Base-by-base conservation (phyloP, 1,139 yeast genomes). In the Pichia terricola region DNA sequence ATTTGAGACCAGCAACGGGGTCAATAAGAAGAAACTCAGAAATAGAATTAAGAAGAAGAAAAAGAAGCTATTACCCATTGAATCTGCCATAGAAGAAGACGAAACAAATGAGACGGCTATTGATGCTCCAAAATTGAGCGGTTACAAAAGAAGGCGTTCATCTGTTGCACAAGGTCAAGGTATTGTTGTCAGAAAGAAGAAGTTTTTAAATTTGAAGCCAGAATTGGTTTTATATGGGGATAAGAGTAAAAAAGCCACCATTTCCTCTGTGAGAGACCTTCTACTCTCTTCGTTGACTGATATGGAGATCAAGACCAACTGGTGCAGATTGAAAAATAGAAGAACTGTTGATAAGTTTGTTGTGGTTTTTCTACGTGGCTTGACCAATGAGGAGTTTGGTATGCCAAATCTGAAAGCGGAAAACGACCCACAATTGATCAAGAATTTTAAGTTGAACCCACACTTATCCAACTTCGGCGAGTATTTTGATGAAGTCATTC, bases 311-410 rank as follows among this genome's bases (percentile, higher is more conserved):
- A 58, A 63, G 4, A 72, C 77, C 3, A 60, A 59, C 30, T 71
- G 75, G 72, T 54, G 70, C 25, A 62, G 62, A 26, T 53, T 77
- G 11, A 60, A 60, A 30, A 76, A 77, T 50, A 62, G 72, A 46
- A 53, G 57, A 4, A 59, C 68, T 2, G 62, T 79, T 5, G 60
- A 68, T 27, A 75, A 75, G 44, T 72, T 81, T 3, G 79, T 85
- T 1, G 66, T 78, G n/a, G 64, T 86, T 10, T 65, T 80, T 45
- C 72, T 77, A 3, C 87, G 91, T 0, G 95, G 95, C 0, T 58
- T 87, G 4, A 68, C 72, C n/a, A 61, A 68, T 4, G 59, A 60
- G 3, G 70, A 69, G 44, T 72, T 77, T 52, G 71, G 70, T 1
- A 44, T 50, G 41, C 41, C 49, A 7, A 39, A 32, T 22, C 36